These are phyloP conservation scores for Psilocybe sp. DNA, from an alignment of 768 basidiomycete genomes.

Conservation along the genomic window DNA sequence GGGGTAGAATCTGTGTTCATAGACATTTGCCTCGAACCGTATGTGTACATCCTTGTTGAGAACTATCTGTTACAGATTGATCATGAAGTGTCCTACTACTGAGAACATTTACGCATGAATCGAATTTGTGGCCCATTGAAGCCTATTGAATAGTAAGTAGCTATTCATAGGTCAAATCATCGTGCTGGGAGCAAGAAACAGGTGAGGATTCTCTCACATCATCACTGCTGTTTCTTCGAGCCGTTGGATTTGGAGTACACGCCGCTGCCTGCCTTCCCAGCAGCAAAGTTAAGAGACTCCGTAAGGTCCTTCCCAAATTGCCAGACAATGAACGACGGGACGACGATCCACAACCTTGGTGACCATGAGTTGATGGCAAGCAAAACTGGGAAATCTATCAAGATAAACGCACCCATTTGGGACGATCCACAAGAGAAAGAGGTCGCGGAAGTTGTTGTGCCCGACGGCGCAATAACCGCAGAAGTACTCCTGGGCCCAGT, in stretches of 20 bases:
- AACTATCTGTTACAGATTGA: too few relatives aligned
- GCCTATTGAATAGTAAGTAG: too few relatives aligned
- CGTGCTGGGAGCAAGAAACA: too few relatives aligned
- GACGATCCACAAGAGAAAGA: slow-evolving; percentile 65
- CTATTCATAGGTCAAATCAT: too few relatives aligned
- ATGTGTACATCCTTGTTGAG: too few relatives aligned
- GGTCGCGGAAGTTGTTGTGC: slow-evolving; percentile 57
- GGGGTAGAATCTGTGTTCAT: too few relatives aligned
- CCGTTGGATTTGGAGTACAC: background rate
- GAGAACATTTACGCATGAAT: too few relatives aligned
- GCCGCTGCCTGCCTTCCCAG: slow-evolving; percentile 8
- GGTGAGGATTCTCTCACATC: too few relatives aligned
- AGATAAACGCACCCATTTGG: slow-evolving; percentile 67
- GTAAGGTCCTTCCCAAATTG: slow-evolving; percentile 64
- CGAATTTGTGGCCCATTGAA: too few relatives aligned
- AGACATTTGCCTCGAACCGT: too few relatives aligned
- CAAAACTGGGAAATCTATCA: background rate
- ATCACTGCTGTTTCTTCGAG: slow-evolving; percentile 6
- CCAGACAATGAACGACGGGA: slow-evolving; percentile 60
- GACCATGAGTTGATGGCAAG: background rate
- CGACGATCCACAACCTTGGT: slow-evolving; percentile 70
- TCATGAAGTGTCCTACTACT: too few relatives aligned
- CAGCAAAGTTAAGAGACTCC: slow-evolving; percentile 31
- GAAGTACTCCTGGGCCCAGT: slow-evolving; percentile 77
- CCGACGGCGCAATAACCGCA: slow-evolving; percentile 72